Evolutionary conservation across 1,139 yeast species (phyloP), one percentile per base, ranked within the genome.

Genomic region (Blastobotrys apis): DNA sequence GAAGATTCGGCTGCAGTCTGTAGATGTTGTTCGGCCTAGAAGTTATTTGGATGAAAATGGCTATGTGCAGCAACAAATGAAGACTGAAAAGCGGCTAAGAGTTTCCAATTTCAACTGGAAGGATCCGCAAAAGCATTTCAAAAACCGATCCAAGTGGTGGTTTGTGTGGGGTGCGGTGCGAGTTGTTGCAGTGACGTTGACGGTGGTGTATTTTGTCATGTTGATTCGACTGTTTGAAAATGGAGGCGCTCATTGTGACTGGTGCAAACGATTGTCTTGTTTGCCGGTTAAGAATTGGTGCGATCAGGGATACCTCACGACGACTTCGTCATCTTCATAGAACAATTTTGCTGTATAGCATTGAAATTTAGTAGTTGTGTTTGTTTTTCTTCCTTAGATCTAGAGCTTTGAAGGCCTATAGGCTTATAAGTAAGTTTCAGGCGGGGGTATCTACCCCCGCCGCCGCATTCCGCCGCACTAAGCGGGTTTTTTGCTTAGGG

Each of bases 241-340:
- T 31, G 72, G 74, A 34, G 67, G 72, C 2, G 71, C 72, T 5
- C 63, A 70, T 39, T 81, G 90, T 62, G 61, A 67, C 12, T 83
- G 90, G 90, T 83, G 90, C 66, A 80, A 80, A 60, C 81, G 82
- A 57, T 69, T 83, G 53, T 79, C 79, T 53, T 83, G 90, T 58
- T 62, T 83, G 20, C 90, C 90, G 0, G 84, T 82, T 8, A 72
- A 77, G 49, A 81, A 79, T 15, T 82, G 90, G 90, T 82, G 90
- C 61, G 81, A 80, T 41, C 62, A 66, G 37, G 86, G 86, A 4
- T 67, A 73, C 41, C 68, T 80, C 35, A 47, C 60, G 2, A 57
- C 62, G 10, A 37, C 53, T n/a, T n/a, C n/a, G n/a, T n/a, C n/a
- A n/a, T n/a, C n/a, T n/a, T n/a, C n/a, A n/a, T n/a, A n/a, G n/a